Percentiles rank a stretch among this genome's conserved stretches.
Conservation (phyloP, 768 basidiomycete genomes). For the Kwoniella bestiolae region DNA sequence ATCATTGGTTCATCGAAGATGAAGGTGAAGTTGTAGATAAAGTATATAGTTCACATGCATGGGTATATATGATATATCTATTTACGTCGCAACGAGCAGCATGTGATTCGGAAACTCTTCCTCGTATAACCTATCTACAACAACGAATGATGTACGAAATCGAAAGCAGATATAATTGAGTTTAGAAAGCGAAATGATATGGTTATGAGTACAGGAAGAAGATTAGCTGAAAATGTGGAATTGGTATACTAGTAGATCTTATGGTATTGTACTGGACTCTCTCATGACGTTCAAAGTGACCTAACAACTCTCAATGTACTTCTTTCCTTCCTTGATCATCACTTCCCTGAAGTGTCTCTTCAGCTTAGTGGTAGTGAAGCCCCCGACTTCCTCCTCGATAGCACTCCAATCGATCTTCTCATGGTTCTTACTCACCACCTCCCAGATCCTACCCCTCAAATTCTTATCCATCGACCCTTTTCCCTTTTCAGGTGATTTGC, state of each 20-base stretch:
- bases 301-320: constrained; percentile 28
- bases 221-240: not conserved
- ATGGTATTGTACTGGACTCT: not conserved
- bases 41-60: not conserved
- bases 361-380: constrained; percentile 28
- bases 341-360: constrained; percentile 48
- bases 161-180: not conserved
- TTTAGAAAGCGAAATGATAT: not conserved
- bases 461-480: constrained; percentile 22
- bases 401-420: constrained; percentile 38
- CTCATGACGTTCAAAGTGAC: not conserved
- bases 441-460: constrained; percentile 33
- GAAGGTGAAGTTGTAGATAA: not conserved
- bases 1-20: too few relatives aligned
- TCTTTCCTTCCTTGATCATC: constrained; percentile 41
- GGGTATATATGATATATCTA: not conserved
- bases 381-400: constrained; percentile 15
- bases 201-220: not conserved
- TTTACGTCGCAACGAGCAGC: too few relatives aligned
- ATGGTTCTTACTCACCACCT: constrained; percentile 26
- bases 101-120: too few relatives aligned
- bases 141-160: not conserved
- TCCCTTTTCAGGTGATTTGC: constrained; percentile 14
- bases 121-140: too few relatives aligned
- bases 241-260: not conserved